Evolutionary conservation across 2,329 filamentous ascomycete species (phyloP), one percentile per base, ranked within the genome.

Genomic region (Cercospora sp.): DNA sequence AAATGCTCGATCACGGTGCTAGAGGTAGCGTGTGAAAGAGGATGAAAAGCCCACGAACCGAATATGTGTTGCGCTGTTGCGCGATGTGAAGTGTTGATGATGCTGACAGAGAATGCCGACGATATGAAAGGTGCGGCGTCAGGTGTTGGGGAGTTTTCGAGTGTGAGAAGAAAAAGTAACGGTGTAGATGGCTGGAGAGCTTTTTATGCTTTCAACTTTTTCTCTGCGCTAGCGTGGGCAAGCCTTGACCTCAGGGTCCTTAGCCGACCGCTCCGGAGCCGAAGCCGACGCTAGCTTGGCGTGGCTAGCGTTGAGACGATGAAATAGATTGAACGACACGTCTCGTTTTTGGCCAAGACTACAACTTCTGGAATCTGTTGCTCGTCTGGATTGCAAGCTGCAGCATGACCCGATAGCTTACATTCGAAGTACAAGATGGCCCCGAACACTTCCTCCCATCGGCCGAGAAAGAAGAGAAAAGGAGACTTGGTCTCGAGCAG

Each of bases 401-500:
- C 36, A 60, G 53, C 36, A 70, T 71, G 69, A 13, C 10, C 33
- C 62, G 63, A 42, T 71, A 71, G 61, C 36, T 31, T 6, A n/a
- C 51, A 33, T 10, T 26, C 62, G 7, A 16, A 65, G n/a, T 26
- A n/a, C 63, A 67, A 23, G 28, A 74, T 74, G 72, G 69, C 73
- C 28, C 70, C 73, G 13, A 69, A 71, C 10, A 64, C 71, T n/a
- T 66, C 82, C 65, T 74, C 74, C 13, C 72, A 77, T 66, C 70
- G 75, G 31, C 71, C 83, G 65, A 78, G 83, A 23, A 80, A 79
- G 70, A 80, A 81, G 73, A 78, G 80, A 69, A 81, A 79, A 71
- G 78, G 78, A 26, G 80, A 82, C 60, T 7, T 58, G 53, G 75
- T 80, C 26, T 76, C 77, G 45, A 65, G 65, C 75, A 31, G 77